A percentile compares a stretch with the other conserved stretches of the same genome.
These are phyloP conservation scores for Camellia japonica DNA, from an alignment of 148 eudicot genomes.

Conservation along the genomic window DNA sequence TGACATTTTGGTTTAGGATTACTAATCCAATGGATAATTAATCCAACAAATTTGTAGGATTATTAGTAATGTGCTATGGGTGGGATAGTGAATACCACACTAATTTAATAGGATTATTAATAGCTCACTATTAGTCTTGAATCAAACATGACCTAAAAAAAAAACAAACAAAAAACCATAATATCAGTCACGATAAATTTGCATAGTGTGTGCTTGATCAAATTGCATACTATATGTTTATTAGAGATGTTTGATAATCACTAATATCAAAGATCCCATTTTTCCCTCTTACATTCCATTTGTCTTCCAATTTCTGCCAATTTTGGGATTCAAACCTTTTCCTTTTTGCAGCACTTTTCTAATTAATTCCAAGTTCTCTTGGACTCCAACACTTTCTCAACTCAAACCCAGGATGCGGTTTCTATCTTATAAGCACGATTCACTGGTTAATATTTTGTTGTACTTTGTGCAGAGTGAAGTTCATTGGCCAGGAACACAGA, in stretches of 20 bases:
- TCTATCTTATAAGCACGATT: not conserved
- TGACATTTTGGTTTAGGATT: too few species aligned
- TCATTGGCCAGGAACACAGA: slow-evolving; percentile 62
- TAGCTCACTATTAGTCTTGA: too few species aligned
- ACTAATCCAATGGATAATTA: too few species aligned
- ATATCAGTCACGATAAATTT: too few species aligned
- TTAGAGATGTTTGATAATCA: not conserved
- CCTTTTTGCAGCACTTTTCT: not conserved
- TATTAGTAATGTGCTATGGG: too few species aligned
- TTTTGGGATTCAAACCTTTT: not conserved
- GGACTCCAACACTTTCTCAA: not conserved
- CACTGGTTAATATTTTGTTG: slow-evolving; percentile 10
- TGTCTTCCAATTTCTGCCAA: not conserved
- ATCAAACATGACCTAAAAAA: too few species aligned
- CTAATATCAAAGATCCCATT: not conserved
- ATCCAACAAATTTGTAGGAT: too few species aligned
- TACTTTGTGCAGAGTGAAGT: slow-evolving; percentile 40
- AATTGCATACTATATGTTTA: too few species aligned
- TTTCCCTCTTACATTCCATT: not conserved
- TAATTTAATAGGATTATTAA: too few species aligned
- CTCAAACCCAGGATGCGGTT: not conserved
- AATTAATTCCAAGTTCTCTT: not conserved
- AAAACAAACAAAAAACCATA: too few species aligned
- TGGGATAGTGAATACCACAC: too few species aligned
- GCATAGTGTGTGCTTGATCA: not conserved